phyloP scores from a whole-genome alignment of 176 grass and related monocot genomes.

The Areca catechu region DNA sequence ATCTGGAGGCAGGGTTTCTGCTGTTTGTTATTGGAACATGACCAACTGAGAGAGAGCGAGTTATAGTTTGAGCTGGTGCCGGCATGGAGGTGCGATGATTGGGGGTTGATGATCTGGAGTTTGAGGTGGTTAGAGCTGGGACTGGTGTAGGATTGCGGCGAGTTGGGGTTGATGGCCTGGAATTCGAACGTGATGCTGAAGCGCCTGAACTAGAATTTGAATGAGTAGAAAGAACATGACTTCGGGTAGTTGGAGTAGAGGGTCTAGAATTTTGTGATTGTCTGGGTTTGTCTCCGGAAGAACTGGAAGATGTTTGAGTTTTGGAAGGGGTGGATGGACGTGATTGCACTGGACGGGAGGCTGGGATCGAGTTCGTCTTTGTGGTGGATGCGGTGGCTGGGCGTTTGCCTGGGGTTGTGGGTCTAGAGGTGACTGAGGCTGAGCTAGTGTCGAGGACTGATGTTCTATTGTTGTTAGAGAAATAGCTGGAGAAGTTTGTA shows the following conservation, averaged over 20 bases:
- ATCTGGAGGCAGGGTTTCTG: neutral
- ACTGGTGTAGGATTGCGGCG: neutral
- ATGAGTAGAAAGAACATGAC: neutral
- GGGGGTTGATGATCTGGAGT: conserved; percentile 13
- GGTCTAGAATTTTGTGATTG: neutral
- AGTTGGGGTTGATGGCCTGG: conserved; percentile 14
- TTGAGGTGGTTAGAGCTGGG: neutral
- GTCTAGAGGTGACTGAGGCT: conserved; percentile 16
- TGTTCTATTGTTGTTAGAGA: conserved; percentile 1
- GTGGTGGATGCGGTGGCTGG: neutral
- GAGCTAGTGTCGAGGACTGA: conserved; percentile 16
- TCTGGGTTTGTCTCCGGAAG: neutral
- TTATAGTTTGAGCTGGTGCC: neutral
- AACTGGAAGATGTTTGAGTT: neutral
- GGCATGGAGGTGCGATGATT: neutral
- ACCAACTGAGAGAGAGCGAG: neutral
- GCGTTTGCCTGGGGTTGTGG: neutral
- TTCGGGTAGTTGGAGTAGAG: neutral
- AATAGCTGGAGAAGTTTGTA: neutral
- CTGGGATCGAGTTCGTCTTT: neutral
- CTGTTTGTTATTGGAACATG: neutral
- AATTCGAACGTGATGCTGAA: neutral
- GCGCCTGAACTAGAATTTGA: neutral
- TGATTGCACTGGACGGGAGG: neutral
- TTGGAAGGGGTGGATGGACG: neutral